Percentiles rank a stretch among this genome's conserved stretches.
These are phyloP conservation scores for Aphanoascus verrucosus DNA, from an alignment of 2,329 filamentous ascomycete genomes.

Conservation along the genomic window DNA sequence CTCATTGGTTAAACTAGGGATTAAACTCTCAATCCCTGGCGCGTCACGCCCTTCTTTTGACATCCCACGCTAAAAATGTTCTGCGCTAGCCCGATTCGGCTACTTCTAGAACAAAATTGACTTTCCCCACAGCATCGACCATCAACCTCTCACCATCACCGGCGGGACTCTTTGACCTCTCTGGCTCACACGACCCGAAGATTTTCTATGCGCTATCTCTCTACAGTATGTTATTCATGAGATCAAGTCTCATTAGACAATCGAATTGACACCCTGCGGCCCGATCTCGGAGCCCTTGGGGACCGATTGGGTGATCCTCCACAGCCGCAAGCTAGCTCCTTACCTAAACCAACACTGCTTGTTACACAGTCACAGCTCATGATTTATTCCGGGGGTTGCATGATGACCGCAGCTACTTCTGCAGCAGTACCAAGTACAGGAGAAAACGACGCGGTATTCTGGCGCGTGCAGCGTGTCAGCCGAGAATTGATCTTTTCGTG, in stretches of 20 bases:
- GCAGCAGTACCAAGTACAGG: too few relatives aligned
- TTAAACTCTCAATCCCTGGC: not conserved
- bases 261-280: not conserved
- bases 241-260: not conserved
- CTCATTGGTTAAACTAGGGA: not conserved
- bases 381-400: not conserved
- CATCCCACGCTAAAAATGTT: slow-evolving; percentile 4
- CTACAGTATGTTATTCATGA: not conserved
- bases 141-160: not conserved
- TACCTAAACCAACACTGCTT: not conserved
- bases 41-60: slow-evolving; percentile 7
- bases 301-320: not conserved
- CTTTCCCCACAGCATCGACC: not conserved
- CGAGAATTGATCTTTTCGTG: not conserved
- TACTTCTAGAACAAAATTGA: slow-evolving; percentile 4
- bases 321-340: not conserved
- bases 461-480: not conserved
- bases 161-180: not conserved
- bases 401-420: slow-evolving; percentile 1
- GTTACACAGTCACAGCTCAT: not conserved
- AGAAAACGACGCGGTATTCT: not conserved
- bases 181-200: not conserved
- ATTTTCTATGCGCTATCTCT: too few relatives aligned
- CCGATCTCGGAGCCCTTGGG: not conserved
- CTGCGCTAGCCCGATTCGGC: not conserved